Percentiles rank a stretch among this genome's conserved stretches.
Conservation (phyloP, 345 rosid species). For the Eutrema heterophyllum region DNA sequence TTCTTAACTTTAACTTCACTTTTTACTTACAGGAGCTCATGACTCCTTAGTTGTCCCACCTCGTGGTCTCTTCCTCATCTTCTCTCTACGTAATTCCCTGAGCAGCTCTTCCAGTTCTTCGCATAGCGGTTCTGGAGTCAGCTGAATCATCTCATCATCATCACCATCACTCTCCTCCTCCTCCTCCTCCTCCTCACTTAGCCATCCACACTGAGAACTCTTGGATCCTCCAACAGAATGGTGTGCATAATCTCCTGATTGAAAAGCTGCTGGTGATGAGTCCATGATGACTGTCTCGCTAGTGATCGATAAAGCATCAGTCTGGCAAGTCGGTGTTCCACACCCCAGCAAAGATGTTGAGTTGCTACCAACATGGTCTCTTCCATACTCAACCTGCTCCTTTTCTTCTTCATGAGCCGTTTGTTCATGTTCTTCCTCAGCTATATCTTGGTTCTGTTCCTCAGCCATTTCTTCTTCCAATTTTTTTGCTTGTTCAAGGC, state of each 20-base stretch:
- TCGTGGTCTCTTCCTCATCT: background rate
- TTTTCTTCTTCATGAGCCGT: background rate
- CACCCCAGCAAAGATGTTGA: background rate
- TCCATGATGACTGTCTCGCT: background rate
- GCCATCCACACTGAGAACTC: conserved; percentile 7
- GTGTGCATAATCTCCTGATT: background rate
- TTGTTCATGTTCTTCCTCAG: background rate
- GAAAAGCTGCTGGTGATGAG: conserved; percentile 1
- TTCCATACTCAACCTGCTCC: background rate
- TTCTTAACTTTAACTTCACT: background rate
- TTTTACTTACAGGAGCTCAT: background rate
- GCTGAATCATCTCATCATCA: conserved; percentile 32
- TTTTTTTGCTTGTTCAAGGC: conserved; percentile 17
- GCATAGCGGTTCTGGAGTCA: conserved; percentile 38
- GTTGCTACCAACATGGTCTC: background rate
- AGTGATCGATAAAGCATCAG: conserved; percentile 1
- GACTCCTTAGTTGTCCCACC: conserved; percentile 1
- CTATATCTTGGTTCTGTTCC: background rate
- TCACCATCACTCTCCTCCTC: conserved; percentile 23
- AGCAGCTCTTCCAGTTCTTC: conserved; percentile 25
- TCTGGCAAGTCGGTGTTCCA: background rate
- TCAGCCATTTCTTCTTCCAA: background rate
- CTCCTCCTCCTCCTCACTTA: conserved; percentile 11
- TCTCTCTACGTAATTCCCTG: background rate
- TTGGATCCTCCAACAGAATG: background rate